Base-by-base conservation (phyloP, 2,329 filamentous ascomycete genomes). In the Aspergillus fijiensis region DNA sequence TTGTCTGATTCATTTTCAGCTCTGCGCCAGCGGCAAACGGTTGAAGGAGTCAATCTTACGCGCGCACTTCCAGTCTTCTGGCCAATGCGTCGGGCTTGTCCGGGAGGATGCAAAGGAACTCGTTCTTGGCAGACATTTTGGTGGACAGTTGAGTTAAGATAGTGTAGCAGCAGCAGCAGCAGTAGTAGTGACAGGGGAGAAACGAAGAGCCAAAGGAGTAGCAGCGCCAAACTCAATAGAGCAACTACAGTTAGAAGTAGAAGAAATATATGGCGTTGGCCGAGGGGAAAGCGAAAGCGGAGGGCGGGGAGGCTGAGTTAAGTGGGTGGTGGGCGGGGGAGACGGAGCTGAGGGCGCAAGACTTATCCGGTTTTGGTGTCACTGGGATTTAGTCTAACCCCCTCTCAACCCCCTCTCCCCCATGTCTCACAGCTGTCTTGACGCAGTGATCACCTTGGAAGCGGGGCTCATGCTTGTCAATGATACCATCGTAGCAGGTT, bases 91-190 rank as follows among this genome's bases (percentile, higher is more conserved):
- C 86, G 1, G 86, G 82, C 73, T 86, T 84, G 74, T 91, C 89
- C 12, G 87, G 89, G 42, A 90, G 71, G 60, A 91, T 80, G 67
- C 88, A 87, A 42, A 92, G 82, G 80, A 87, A 92, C 74, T 90
- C 87, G 62, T 78, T 82, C 70, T 82, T 84, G 51, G 72, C n/a
- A 29, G 59, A 49, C 52, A 62, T 60, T 14, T 21, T 48, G 39
- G 6, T 12, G 14, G 2, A 10, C 19, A 21, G 19, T 58, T 48
- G 33, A 35, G 33, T 35, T 12, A 5, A 35, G 27, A 29, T 47
- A 4, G 23, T 47, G 19, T 39, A 42, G 29, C 27, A 29, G 9
- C 7, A 29, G 9, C 7, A 29, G 25, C 25, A 27, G 54, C 54
- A 39, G 42, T 27, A 27, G 33, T 29, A 25, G 48, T 57, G 31